Evolutionary conservation across 129 eudicot genomes (phyloP).

Genomic region (Rutidosis leptorrhynchoides): DNA sequence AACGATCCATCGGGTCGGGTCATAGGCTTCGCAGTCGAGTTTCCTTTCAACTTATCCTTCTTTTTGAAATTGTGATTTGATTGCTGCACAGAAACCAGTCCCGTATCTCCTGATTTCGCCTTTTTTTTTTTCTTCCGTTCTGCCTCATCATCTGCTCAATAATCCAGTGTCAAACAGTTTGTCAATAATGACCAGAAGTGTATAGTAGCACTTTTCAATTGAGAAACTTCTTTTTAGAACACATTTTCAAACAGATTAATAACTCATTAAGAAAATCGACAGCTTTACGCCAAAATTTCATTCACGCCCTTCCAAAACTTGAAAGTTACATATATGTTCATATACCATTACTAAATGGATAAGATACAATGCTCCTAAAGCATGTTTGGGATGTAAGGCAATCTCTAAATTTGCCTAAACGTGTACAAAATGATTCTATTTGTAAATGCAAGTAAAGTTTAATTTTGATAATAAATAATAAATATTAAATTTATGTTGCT

Average conservation of each 20-base stretch:
- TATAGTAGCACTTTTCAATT: neutral
- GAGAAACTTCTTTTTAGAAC: neutral
- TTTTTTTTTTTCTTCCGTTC: constrained; percentile 79
- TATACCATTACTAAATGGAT: neutral
- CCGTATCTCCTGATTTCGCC: constrained; percentile 54
- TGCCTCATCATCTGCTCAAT: constrained; percentile 71
- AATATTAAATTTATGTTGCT: neutral
- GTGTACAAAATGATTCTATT: neutral
- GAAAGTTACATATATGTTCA: neutral
- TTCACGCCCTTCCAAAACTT: neutral
- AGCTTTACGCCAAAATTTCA: neutral
- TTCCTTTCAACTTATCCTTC: constrained; percentile 49
- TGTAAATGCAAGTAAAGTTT: neutral
- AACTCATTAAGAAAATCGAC: neutral
- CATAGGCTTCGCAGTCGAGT: constrained; percentile 37
- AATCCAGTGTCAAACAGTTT: constrained; percentile 12
- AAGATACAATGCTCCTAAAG: neutral
- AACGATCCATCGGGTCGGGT: constrained; percentile 39
- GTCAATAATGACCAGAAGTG: neutral
- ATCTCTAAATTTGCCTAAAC: neutral
- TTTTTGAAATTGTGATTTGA: constrained; percentile 39
- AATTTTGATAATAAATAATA: no score
- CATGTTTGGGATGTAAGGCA: no score
- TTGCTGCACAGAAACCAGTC: constrained; percentile 30
- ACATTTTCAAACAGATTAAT: neutral